Evolutionary conservation across 257 asterid species (phyloP), one percentile per base, ranked within the genome.

Genomic region (Solanum virginianum): DNA sequence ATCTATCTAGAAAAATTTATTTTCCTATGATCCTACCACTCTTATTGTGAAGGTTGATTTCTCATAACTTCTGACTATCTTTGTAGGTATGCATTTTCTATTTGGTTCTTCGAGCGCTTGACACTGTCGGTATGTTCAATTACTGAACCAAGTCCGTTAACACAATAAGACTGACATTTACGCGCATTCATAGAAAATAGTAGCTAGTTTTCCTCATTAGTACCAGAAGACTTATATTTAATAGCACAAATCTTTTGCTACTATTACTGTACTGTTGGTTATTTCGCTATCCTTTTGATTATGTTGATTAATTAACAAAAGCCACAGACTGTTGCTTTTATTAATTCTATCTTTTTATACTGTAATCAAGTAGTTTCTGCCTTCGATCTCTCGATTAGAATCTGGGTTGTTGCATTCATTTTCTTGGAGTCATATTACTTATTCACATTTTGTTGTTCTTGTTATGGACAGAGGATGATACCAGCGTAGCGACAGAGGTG

Each of bases 31-130:
- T 77, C 10, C 51, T 51, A 8, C 22, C 26, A 26, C 63, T 77
- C 14, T 51, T 77, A 51, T 15, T 51, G 8, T 53, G 82, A 77
- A 51, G 82, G 63, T 49, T 26, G 63, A 77, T 77, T 77, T 77
- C 82, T 16, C 3, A 32, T 51, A 9, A 77, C 47, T 51, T 51
- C 47, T 77, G 47, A 16, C 63, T 51, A 85, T 80, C 74, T 83
- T 92, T 85, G 82, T 97, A 97, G 99, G 87, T 97, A 80, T 95
- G 99, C 90, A 89, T 97, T 86, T 97, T 97, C 90, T 97, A 97
- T 91, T 88, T 97, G 96, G 99, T 97, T 87, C 98, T 97, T 72
- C 93, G 99, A 56, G 99, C 96, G 4, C 98, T 97, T 43, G 99
- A 95, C 89, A 97, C 98, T 70, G 98, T 97, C 69, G 99, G 99